Evolutionary conservation across 1,284 basidiomycete genomes (phyloP).

Genomic region (Pseudozyma thailandica): DNA sequence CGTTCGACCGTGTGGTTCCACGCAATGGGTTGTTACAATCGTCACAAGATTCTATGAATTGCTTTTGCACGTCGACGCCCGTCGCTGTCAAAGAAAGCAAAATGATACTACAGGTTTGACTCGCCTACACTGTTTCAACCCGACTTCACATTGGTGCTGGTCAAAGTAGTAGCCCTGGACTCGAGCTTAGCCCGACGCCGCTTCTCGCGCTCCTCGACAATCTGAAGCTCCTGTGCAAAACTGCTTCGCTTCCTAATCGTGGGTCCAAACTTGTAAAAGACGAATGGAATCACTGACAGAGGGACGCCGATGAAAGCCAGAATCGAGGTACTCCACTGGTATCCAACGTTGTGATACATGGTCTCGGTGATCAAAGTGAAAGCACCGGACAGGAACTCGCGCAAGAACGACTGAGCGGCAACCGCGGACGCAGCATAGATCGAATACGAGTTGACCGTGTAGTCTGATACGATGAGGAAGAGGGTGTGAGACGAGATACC

Average conservation of each 20-base stretch:
- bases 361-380: conserved; percentile 51
- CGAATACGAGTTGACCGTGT: conserved; percentile 52
- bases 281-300: conserved; percentile 50
- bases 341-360: conserved; percentile 51
- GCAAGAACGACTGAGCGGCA: conserved; percentile 54
- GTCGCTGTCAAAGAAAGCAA: too few relatives aligned
- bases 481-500: conserved; percentile 57
- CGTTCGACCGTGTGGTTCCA: too few relatives aligned
- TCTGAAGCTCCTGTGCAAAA: conserved; percentile 52
- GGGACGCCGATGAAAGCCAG: conserved; percentile 52
- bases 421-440: conserved; percentile 56
- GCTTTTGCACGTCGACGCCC: too few relatives aligned
- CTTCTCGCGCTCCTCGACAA: conserved; percentile 37
- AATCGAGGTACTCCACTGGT: conserved; percentile 53
- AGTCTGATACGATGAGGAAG: conserved; percentile 60
- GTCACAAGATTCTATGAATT: too few relatives aligned
- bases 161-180: conserved; percentile 23
- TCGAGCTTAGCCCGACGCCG: conserved; percentile 24
- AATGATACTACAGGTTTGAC: too few relatives aligned
- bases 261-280: conserved; percentile 55
- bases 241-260: conserved; percentile 46
- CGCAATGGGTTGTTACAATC: too few relatives aligned
- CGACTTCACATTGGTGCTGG: conserved; percentile 2
- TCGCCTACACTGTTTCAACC: too few relatives aligned
- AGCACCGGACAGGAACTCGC: conserved; percentile 49